These are phyloP conservation scores for Peronospora tabacina DNA, from an alignment of 352 stramenopile genomes.

Conservation along the genomic window DNA sequence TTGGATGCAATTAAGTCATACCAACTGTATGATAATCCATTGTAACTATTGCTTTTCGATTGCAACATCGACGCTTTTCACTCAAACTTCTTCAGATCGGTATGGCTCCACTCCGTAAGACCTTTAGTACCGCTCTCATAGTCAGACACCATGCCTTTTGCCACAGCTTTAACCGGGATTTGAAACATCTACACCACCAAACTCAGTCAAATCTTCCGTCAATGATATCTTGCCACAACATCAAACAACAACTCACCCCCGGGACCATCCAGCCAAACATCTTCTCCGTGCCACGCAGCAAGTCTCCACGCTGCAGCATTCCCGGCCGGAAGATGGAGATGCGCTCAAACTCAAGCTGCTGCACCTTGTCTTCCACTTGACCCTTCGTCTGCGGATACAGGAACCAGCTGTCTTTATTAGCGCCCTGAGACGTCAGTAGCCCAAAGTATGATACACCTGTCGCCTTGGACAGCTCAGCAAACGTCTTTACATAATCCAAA, in stretches of 20 bases:
- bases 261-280: slow-evolving; percentile 44
- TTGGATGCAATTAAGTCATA: too few relatives aligned
- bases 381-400: slow-evolving; percentile 74
- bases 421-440: slow-evolving; percentile 47
- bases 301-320: slow-evolving; percentile 48
- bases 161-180: slow-evolving; percentile 42
- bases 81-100: slow-evolving; percentile 51
- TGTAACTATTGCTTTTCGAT: neutral
- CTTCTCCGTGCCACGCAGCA: slow-evolving; percentile 48
- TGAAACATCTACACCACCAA: slow-evolving; percentile 20
- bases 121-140: slow-evolving; percentile 45
- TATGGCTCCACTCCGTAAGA: slow-evolving; percentile 43
- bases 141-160: slow-evolving; percentile 60
- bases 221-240: neutral
- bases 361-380: slow-evolving; percentile 60
- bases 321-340: slow-evolving; percentile 53
- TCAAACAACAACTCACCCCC: slow-evolving; percentile 28
- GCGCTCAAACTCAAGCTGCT: slow-evolving; percentile 43
- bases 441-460: slow-evolving; percentile 52
- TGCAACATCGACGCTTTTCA: neutral
- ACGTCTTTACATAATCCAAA: slow-evolving; percentile 56
- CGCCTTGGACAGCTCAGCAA: slow-evolving; percentile 42
- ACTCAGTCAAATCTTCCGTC: slow-evolving; percentile 1
- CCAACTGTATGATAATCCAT: neutral
- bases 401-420: slow-evolving; percentile 72